These are phyloP conservation scores for Penicillium expansum DNA, from an alignment of 2,329 filamentous ascomycete genomes.

Conservation along the genomic window DNA sequence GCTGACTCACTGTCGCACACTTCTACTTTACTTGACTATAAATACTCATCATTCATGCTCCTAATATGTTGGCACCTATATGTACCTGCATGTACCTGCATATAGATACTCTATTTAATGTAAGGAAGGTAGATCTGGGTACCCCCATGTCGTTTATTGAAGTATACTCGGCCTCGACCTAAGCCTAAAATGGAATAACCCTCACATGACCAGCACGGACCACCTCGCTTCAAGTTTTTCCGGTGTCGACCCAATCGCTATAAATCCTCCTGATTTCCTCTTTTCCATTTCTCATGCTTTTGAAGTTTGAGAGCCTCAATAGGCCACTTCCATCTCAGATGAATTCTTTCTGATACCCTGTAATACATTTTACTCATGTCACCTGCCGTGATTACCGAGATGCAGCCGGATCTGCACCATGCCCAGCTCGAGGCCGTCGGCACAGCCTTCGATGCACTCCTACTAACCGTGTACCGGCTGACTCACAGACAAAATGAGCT, in stretches of 20 bases:
- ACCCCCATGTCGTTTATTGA: not conserved
- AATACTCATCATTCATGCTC: not conserved
- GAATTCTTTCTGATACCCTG: slow-evolving; percentile 19
- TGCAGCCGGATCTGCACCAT: slow-evolving; percentile 32
- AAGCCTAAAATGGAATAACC: not conserved
- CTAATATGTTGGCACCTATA: too few relatives aligned
- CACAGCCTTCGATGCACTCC: slow-evolving; percentile 42
- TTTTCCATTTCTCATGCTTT: slow-evolving; percentile 19
- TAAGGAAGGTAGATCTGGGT: not conserved
- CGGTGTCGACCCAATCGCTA: slow-evolving; percentile 15
- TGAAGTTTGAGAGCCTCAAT: slow-evolving; percentile 26
- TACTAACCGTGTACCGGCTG: slow-evolving; percentile 42
- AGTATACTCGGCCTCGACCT: not conserved
- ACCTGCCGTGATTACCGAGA: slow-evolving; percentile 28
- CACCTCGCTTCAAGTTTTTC: slow-evolving; percentile 37
- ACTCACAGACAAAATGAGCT: slow-evolving; percentile 40
- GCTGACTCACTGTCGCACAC: not conserved
- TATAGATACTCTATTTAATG: not conserved
- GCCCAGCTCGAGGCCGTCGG: slow-evolving; percentile 37
- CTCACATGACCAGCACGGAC: slow-evolving; percentile 34
- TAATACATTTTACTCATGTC: slow-evolving; percentile 30
- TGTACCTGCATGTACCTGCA: not conserved
- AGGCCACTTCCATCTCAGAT: slow-evolving; percentile 23
- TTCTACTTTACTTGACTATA: not conserved
- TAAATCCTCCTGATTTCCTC: slow-evolving; percentile 18